Base-by-base conservation (phyloP, 2,329 filamentous ascomycete species). In the Penicillium oxalicum region DNA sequence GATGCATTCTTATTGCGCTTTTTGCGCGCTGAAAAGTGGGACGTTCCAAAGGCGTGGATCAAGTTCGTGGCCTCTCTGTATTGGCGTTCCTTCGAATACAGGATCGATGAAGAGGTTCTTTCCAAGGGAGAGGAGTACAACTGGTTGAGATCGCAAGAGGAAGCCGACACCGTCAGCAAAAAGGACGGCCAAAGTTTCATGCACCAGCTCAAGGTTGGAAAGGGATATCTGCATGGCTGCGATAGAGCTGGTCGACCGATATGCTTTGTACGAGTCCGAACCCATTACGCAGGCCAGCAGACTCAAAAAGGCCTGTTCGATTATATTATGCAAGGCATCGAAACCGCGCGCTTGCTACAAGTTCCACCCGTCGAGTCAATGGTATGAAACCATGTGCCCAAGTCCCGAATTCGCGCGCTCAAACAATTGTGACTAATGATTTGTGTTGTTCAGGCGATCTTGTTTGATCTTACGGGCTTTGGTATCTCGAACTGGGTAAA, bases 401-500 rank as follows among this genome's bases (percentile, higher is more conserved):
- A 32, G 8, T 7, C 8, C 11, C 29, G 29, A 32, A 11, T 32
- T 11, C 2, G 7, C 8, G 7, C 29, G 7, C 11, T 7, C 8
- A 8, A 2, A 32, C 11, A 7, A 32, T 5, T 7, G 7, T 32
- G 11, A 32, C 47, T 45, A 37, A 49, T 12, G 9, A n/a, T 5
- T 28, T 9, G 27, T 3, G 29, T 7, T 48, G 37, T 41, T 34
- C 40, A 94, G 87, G 89, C 86, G 27, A 81, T 96, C 53, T 73
- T 96, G 33, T 97, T 97, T 62, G 91, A 97, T 66, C 88, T 97
- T 86, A 93, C 87, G 4, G 82, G 84, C 48, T 96, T 96, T 68
- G 88, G 86, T 9, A 78, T 95, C 73, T 86, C 89, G 9, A 96
- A 96, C 69, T 95, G 96, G 91, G 81, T 83, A 69, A 63, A 74